phyloP scores from a whole-genome alignment of 257 asterid species.

The Fraxinus cuspidata region DNA sequence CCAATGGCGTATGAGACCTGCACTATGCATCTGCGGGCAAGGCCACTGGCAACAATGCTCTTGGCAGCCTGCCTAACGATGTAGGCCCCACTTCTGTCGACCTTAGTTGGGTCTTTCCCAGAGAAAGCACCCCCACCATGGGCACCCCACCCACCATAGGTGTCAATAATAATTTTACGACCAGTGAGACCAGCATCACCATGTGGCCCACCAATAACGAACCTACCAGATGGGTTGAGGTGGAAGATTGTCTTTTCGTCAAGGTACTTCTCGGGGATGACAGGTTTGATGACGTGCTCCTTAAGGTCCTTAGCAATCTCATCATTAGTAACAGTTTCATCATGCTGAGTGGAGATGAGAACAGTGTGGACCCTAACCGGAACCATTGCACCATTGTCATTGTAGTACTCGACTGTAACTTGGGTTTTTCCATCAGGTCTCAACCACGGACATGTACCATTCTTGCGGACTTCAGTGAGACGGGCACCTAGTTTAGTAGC shows the following conservation, averaged over 20 bases:
- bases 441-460: conserved; percentile 62
- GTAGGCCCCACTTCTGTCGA: conserved; percentile 67
- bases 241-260: conserved; percentile 67
- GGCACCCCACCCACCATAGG: conserved; percentile 75
- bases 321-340: conserved; percentile 64
- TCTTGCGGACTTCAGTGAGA: conserved; percentile 61
- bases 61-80: conserved; percentile 63
- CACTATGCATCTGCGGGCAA: conserved; percentile 58
- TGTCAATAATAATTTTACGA: conserved; percentile 62
- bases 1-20: conserved; percentile 71
- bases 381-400: conserved; percentile 64
- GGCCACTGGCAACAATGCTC: conserved; percentile 57
- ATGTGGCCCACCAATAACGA: conserved; percentile 65
- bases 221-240: conserved; percentile 63
- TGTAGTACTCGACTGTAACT: conserved; percentile 63
- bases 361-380: conserved; percentile 62
- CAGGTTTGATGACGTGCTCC: conserved; percentile 64
- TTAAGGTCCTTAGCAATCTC: conserved; percentile 59
- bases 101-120: conserved; percentile 68
- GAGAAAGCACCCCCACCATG: conserved; percentile 75
- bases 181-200: conserved; percentile 74
- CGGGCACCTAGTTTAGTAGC: conserved; percentile 63
- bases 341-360: conserved; percentile 66
- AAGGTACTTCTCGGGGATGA: conserved; percentile 61
- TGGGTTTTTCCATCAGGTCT: conserved; percentile 72